Conservation (phyloP, 2,329 filamentous ascomycete species). For the Metarhizium humberi region DNA sequence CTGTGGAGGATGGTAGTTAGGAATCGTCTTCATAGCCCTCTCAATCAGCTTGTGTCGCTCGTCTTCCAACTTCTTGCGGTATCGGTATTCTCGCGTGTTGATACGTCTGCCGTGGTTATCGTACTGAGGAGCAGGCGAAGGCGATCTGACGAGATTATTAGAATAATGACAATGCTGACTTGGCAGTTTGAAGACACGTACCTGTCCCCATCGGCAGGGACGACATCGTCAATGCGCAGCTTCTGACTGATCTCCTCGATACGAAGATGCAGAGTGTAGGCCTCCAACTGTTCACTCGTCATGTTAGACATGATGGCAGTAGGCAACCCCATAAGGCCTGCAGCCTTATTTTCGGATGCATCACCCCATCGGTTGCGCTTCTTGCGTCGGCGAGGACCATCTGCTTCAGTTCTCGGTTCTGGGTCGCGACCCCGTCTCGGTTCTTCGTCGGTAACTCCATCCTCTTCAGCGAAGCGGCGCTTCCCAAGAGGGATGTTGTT, state of each 20-base stretch:
- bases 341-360: conserved; percentile 95
- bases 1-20: conserved; percentile 97
- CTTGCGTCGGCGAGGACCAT: conserved; percentile 84
- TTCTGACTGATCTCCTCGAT: conserved; percentile 99
- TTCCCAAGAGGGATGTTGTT: conserved; percentile 96
- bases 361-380: conserved; percentile 99
- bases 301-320: conserved; percentile 96
- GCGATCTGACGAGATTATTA: conserved; percentile 54
- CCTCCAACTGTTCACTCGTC: conserved; percentile 96
- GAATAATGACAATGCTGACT: not conserved
- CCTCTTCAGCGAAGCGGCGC: conserved; percentile 65
- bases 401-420: conserved; percentile 57
- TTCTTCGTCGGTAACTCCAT: conserved; percentile 35
- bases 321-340: conserved; percentile 91
- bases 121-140: conserved; percentile 92
- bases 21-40: conserved; percentile 98
- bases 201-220: conserved; percentile 93
- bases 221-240: conserved; percentile 96
- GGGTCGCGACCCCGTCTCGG: conserved; percentile 90
- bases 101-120: conserved; percentile 99
- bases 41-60: conserved; percentile 98
- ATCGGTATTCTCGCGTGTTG: conserved; percentile 97
- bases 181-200: conserved; percentile 34
- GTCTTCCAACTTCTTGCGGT: conserved; percentile 95
- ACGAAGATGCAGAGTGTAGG: conserved; percentile 89